Evolutionary conservation across 768 basidiomycete genomes (phyloP).

Genomic region (Austroboletus festivus): DNA sequence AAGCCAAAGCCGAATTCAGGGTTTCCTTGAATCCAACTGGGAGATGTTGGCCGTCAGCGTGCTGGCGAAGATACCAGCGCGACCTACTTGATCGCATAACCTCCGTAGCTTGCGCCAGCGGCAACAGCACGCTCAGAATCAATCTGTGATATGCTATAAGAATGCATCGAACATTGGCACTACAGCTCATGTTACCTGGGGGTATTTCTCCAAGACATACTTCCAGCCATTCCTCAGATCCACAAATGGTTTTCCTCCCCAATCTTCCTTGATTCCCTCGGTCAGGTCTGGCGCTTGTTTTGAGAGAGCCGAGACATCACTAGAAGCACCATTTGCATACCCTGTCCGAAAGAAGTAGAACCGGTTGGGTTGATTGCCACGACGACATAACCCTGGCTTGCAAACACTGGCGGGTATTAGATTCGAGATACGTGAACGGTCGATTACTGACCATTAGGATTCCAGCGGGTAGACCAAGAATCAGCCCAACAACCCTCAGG

Average conservation of each 20-base stretch:
- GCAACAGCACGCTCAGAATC: conserved; percentile 68
- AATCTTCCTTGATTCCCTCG: conserved; percentile 76
- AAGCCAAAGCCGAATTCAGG: conserved; percentile 85
- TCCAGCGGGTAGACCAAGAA: conserved; percentile 91
- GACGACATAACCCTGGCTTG: conserved; percentile 85
- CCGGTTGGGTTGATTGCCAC: conserved; percentile 93
- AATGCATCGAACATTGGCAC: background rate
- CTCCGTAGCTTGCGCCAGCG: conserved; percentile 84
- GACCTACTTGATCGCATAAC: conserved; percentile 83
- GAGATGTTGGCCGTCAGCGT: conserved; percentile 5
- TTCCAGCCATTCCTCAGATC: conserved; percentile 78
- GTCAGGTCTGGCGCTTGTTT: conserved; percentile 54
- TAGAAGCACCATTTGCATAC: conserved; percentile 31
- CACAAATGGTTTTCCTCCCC: conserved; percentile 84
- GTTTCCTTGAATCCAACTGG: conserved; percentile 93
- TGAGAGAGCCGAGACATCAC: background rate
- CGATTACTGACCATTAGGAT: conserved; percentile 61
- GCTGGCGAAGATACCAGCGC: background rate
- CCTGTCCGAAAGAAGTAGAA: conserved; percentile 89
- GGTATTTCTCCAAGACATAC: conserved; percentile 59
- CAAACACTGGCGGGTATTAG: conserved; percentile 52
- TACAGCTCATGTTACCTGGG: conserved; percentile 48
- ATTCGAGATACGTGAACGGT: background rate
- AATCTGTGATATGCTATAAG: conserved; percentile 41
- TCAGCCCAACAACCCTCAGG: conserved; percentile 89